phyloP scores from a whole-genome alignment of 139 green algal species.

The Tetraselmis chui region DNA sequence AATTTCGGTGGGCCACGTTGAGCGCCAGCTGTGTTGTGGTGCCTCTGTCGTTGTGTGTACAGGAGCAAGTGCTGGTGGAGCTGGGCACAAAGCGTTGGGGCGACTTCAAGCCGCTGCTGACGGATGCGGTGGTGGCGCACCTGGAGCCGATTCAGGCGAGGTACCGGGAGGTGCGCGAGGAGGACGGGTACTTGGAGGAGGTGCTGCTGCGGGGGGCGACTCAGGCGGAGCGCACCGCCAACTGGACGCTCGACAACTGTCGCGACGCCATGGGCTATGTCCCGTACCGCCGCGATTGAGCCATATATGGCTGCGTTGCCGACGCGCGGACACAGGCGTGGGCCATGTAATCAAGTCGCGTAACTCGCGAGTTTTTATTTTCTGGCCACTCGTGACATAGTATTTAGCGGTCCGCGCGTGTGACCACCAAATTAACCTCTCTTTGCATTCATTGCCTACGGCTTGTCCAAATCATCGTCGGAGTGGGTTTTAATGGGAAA shows the following conservation, averaged over 20 bases:
- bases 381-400: too few species aligned
- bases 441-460: too few species aligned
- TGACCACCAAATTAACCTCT: too few species aligned
- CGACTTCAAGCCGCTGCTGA: slow-evolving; percentile 89
- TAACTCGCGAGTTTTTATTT: too few species aligned
- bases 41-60: too few species aligned
- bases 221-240: slow-evolving; percentile 45
- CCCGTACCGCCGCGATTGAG: slow-evolving; percentile 3
- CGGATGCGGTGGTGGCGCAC: slow-evolving; percentile 89
- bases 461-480: too few species aligned
- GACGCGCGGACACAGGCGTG: too few species aligned
- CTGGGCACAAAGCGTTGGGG: slow-evolving; percentile 78
- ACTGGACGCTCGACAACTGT: slow-evolving; percentile 47
- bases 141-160: slow-evolving; percentile 79
- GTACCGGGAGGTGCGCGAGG: slow-evolving; percentile 36
- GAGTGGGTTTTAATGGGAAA: too few species aligned
- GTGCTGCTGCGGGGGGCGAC: slow-evolving; percentile 54
- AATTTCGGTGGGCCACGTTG: too few species aligned
- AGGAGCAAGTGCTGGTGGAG: slow-evolving; percentile 45
- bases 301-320: too few species aligned
- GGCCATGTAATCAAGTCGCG: too few species aligned
- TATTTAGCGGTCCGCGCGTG: too few species aligned
- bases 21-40: background rate
- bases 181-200: slow-evolving; percentile 43
- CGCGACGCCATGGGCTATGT: slow-evolving; percentile 74